phyloP scores from a whole-genome alignment of 257 asterid genomes.

The Scutellaria barbata region DNA sequence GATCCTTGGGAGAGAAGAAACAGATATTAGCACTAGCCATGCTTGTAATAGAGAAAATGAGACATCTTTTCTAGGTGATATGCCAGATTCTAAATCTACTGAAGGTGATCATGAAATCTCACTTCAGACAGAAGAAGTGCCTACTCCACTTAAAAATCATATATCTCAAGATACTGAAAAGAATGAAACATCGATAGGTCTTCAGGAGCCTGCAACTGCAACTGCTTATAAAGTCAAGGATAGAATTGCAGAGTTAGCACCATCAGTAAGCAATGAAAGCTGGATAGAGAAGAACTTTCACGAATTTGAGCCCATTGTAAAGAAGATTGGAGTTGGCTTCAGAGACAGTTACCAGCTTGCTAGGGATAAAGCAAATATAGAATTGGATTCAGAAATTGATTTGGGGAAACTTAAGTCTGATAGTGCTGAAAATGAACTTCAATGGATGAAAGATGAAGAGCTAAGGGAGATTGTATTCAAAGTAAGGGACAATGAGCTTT shows the following conservation, averaged over 20 bases:
- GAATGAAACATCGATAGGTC: conserved; percentile 31
- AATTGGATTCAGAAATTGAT: conserved; percentile 45
- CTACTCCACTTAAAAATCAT: conserved; percentile 36
- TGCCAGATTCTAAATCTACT: conserved; percentile 34
- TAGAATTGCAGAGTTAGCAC: conserved; percentile 40
- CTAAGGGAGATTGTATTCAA: conserved; percentile 82
- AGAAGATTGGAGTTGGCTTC: conserved; percentile 73
- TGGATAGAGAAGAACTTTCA: conserved; percentile 88
- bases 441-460: conserved; percentile 93
- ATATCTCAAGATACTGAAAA: conserved; percentile 40
- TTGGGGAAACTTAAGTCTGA: conserved; percentile 52
- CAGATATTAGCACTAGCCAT: conserved; percentile 31
- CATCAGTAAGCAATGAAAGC: conserved; percentile 49
- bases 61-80: conserved; percentile 20
- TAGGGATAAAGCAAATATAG: conserved; percentile 65
- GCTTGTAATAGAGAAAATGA: conserved; percentile 30
- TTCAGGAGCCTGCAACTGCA: conserved; percentile 43
- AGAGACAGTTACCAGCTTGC: conserved; percentile 71
- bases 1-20: conserved; percentile 35
- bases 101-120: conserved; percentile 34
- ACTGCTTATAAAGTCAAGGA: conserved; percentile 37
- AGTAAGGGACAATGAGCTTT: conserved; percentile 93
- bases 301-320: conserved; percentile 77
- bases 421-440: conserved; percentile 63
- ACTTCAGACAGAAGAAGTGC: conserved; percentile 26